A percentile compares a stretch with the other conserved stretches of the same genome.
Conservation (phyloP, 169 alveolate genomes). For the Plasmodium gonderi region DNA sequence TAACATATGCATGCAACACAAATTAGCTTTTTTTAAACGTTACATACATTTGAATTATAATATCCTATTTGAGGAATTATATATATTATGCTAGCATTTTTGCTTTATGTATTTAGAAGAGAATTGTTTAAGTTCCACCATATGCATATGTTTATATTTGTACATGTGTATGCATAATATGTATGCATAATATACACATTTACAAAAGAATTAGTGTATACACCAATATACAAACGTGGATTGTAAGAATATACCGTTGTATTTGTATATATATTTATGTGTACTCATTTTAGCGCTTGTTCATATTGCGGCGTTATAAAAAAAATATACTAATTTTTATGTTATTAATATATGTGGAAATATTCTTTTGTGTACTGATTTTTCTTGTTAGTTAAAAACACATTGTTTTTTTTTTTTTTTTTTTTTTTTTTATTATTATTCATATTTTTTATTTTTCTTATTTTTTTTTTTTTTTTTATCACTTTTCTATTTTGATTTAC, state of each 20-base stretch:
- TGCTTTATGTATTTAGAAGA: not conserved
- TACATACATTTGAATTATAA: not conserved
- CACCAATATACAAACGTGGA: not conserved
- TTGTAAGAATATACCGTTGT: too few species aligned
- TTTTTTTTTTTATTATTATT: not conserved
- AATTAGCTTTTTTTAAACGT: not conserved
- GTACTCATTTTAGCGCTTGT: not conserved
- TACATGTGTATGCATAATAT: too few species aligned
- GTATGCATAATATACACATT: too few species aligned
- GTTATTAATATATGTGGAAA: not conserved
- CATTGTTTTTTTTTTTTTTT: not conserved
- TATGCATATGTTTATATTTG: too few species aligned
- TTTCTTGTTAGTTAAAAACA: not conserved
- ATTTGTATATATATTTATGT: not conserved
- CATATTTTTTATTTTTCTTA: not conserved
- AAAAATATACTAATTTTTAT: not conserved
- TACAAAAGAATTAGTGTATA: not conserved
- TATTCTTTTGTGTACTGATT: not conserved
- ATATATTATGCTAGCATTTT: not conserved
- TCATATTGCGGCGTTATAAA: not conserved
- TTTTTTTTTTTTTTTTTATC: too few species aligned
- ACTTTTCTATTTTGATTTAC: not conserved
- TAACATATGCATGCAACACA: not conserved
- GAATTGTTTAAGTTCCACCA: too few species aligned
- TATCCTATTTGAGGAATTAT: not conserved